Base-by-base conservation (phyloP, 192 early-diverging fungal species). In the Backusella tuberculispora region DNA sequence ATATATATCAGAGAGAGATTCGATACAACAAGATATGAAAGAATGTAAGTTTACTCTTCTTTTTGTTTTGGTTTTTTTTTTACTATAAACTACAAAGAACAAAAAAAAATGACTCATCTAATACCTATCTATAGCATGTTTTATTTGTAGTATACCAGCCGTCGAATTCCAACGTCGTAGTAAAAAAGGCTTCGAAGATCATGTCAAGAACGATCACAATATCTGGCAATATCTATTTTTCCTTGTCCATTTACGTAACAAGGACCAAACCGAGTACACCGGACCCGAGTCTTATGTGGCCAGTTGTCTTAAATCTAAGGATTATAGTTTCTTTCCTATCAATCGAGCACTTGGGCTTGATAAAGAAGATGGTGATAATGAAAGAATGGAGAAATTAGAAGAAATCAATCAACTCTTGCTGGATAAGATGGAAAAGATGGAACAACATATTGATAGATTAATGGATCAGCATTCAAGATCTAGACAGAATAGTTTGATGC, bases 181-280 rank as follows among this genome's bases (percentile, higher is more conserved):
- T 21, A 76, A 76, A 37, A 50, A 63, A 3, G 74, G 74, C 3
- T 76, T 76, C 26, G 74, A 76, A 70, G 74, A 76, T 46, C 74
- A 76, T 45, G 56, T 76, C 50, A 76, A 76, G 26, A 76, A 71
- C 63, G 74, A 76, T 44, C 74, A 76, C 24, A 76, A 76, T 41
- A 76, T 76, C 13, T 76, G 74, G 74, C 74, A 76, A 47, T 76
- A 76, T n/a, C 53, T 76, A 2, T 76, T 76, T 41, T 76, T 76
- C 41, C 40, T 76, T 29, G 74, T 76, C 15, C 74, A 76, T 47
- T 42, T 76, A 17, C 53, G 69, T 12, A 63, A 76, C 56, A 76
- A 76, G 42, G 66, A 70, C 42, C 29, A 53, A 40, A 76, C 74
- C 0, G 74, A 76, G 63, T 76, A 76, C 24, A 76, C 74, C 0